phyloP scores from a whole-genome alignment of 2,329 filamentous ascomycete species.

The Pseudopithomyces chartarum region DNA sequence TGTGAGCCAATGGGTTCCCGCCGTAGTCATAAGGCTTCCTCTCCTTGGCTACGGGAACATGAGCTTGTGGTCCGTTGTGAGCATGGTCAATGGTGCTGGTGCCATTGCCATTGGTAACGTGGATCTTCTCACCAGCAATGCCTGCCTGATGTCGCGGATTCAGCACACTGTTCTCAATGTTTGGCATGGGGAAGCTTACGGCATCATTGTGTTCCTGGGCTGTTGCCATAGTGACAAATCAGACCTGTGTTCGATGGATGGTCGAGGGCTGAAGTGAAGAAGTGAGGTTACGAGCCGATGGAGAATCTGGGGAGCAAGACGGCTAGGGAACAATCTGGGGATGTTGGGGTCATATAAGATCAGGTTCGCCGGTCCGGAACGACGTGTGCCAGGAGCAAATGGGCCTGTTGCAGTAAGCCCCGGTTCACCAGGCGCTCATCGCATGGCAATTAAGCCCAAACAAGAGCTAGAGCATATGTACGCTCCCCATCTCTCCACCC shows the following conservation, averaged over 20 bases:
- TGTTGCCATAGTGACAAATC: conserved; percentile 46
- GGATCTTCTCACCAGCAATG: conserved; percentile 9
- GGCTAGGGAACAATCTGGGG: conserved; percentile 29
- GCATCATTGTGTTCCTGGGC: conserved; percentile 43
- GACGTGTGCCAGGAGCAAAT: conserved; percentile 39
- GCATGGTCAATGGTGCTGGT: conserved; percentile 46
- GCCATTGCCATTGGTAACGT: conserved; percentile 30
- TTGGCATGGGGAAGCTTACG: conserved; percentile 25
- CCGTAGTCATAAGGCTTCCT: conserved; percentile 55
- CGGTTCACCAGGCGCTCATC: conserved; percentile 16
- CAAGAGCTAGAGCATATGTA: conserved; percentile 33
- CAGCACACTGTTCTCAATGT: no score
- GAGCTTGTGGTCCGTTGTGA: neutral
- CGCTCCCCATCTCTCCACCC: conserved; percentile 36
- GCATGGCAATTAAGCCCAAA: conserved; percentile 35
- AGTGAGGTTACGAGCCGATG: neutral
- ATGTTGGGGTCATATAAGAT: conserved; percentile 39
- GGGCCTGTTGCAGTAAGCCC: conserved; percentile 26
- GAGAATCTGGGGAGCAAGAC: conserved; percentile 26
- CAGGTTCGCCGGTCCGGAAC: conserved; percentile 30
- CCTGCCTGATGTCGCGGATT: neutral
- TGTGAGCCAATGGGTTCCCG: conserved; percentile 58
- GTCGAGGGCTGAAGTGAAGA: conserved; percentile 5
- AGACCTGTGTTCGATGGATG: conserved; percentile 8
- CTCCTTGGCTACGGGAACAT: conserved; percentile 38